Percentiles rank a stretch among this genome's conserved stretches.
Conservation (phyloP, 2,329 filamentous ascomycete genomes). For the Fusarium sp. region DNA sequence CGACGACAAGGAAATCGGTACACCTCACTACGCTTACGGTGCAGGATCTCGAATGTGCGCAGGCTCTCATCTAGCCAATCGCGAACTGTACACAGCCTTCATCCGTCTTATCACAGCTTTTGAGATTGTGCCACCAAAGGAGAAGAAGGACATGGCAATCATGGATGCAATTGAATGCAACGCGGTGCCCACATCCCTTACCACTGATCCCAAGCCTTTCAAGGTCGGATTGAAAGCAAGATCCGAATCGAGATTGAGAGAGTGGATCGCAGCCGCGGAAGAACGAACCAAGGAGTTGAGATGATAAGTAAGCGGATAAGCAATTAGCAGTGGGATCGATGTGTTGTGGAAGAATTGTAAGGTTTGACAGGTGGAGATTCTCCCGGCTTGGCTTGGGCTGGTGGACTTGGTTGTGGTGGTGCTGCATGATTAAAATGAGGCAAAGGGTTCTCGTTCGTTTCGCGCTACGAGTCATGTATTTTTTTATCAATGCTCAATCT, state of each 20-base stretch:
- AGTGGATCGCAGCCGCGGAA: conserved; percentile 65
- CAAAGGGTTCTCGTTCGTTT: conserved; percentile 9
- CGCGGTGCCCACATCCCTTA: conserved; percentile 66
- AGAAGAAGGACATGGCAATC: conserved; percentile 61
- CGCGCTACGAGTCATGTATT: conserved; percentile 13
- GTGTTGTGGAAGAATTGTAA: conserved; percentile 19
- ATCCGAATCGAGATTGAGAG: conserved; percentile 56
- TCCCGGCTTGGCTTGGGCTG: background rate
- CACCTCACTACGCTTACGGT: conserved; percentile 71
- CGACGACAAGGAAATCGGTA: conserved; percentile 63
- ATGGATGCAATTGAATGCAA: conserved; percentile 69
- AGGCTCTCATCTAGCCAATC: conserved; percentile 71
- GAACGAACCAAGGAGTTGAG: conserved; percentile 59
- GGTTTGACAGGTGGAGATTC: conserved; percentile 20
- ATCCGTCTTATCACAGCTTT: conserved; percentile 69
- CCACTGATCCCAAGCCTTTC: conserved; percentile 71
- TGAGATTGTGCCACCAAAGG: conserved; percentile 60
- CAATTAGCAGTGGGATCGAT: conserved; percentile 7
- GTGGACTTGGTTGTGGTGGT: background rate
- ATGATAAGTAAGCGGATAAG: conserved; percentile 7
- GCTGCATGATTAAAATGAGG: conserved; percentile 19
- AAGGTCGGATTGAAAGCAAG: conserved; percentile 59
- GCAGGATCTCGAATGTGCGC: conserved; percentile 73
- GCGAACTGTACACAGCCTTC: conserved; percentile 70
- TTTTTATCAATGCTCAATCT: background rate